Conservation (phyloP, 75 land plant genomes). For the Picea glauca region DNA sequence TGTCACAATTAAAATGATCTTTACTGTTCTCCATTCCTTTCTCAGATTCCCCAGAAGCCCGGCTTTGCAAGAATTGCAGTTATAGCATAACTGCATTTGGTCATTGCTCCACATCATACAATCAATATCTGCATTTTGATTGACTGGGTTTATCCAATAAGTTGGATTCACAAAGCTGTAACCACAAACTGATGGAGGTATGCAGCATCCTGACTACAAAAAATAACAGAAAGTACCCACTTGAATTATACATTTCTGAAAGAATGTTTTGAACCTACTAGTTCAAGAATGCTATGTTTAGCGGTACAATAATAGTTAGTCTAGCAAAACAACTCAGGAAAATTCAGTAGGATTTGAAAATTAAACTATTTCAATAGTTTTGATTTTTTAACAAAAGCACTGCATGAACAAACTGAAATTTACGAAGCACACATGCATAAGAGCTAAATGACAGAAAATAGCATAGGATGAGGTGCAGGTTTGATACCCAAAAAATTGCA, state of each 20-base stretch:
- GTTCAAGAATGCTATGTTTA: background rate
- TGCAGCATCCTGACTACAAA: slow-evolving; percentile 89
- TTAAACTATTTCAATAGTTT: too few species aligned
- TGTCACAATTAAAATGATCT: too few species aligned
- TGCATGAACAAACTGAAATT: too few species aligned
- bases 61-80: slow-evolving; percentile 83
- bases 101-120: slow-evolving; percentile 82
- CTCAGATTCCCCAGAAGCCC: slow-evolving; percentile 75
- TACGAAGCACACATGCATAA: too few species aligned
- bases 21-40: slow-evolving; percentile 46
- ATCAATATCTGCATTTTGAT: slow-evolving; percentile 48
- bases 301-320: background rate
- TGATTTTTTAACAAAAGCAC: too few species aligned
- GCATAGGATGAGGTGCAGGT: too few species aligned
- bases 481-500: too few species aligned
- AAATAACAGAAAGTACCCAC: background rate
- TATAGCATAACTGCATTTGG: slow-evolving; percentile 62
- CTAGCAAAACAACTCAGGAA: background rate
- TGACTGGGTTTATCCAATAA: slow-evolving; percentile 54
- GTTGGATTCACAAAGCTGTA: slow-evolving; percentile 64
- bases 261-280: background rate
- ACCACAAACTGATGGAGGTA: slow-evolving; percentile 79
- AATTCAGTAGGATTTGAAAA: too few species aligned
- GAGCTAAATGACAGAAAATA: too few species aligned
- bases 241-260: slow-evolving; percentile 1